These are phyloP conservation scores for Hypoxylon sp. DNA, from an alignment of 2,329 filamentous ascomycete genomes.

Conservation along the genomic window DNA sequence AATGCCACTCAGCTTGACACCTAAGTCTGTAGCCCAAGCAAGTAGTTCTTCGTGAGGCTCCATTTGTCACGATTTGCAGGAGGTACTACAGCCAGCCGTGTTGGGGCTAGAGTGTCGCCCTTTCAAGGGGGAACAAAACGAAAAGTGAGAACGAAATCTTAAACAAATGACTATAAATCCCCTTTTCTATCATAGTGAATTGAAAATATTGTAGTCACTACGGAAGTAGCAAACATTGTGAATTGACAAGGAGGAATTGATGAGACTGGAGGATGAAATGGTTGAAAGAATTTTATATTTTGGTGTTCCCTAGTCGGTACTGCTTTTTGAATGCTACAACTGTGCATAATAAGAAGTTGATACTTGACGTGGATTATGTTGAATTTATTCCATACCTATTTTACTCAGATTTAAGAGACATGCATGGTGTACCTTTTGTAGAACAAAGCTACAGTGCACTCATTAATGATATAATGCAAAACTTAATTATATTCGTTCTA, in stretches of 20 bases:
- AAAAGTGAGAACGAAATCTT: neutral
- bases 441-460: no score
- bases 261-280: constrained; percentile 7
- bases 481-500: no score
- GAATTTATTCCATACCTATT: no score
- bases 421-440: no score
- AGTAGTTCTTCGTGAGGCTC: constrained; percentile 61
- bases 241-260: constrained; percentile 5
- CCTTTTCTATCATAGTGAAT: constrained; percentile 12
- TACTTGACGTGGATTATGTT: no score
- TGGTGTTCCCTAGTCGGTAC: constrained; percentile 15
- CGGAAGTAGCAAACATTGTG: constrained; percentile 9
- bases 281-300: constrained; percentile 18
- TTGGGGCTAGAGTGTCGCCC: no score
- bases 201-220: constrained; percentile 4
- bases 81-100: neutral
- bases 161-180: constrained; percentile 14
- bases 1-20: constrained; percentile 73
- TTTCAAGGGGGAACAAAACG: no score
- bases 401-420: no score
- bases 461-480: no score
- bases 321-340: no score
- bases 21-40: constrained; percentile 71
- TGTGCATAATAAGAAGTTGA: no score
- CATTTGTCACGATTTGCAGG: constrained; percentile 29